Base-by-base conservation (phyloP, 495 filamentous ascomycete genomes). In the Penicillium cosmopolitanum region DNA sequence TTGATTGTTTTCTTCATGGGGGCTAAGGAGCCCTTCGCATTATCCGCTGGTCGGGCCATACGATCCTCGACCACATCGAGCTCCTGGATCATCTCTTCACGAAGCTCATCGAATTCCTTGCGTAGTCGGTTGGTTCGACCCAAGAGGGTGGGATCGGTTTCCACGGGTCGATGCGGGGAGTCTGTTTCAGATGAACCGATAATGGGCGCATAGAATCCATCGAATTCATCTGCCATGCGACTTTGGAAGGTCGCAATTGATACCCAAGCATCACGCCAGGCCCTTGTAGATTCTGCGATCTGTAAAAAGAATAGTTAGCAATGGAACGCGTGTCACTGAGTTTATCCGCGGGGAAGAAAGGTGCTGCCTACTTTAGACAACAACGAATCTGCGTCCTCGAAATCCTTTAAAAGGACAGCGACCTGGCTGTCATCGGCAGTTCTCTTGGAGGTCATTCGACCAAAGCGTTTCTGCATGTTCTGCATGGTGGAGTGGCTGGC, bases 1-100 rank as follows among this genome's bases (percentile, higher is more conserved):
- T 96, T 96, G 71, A 98, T 94, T 3, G 89, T 89, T 74, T 94
- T 97, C 67, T 92, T 89, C 69, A 96, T 80, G 0, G 91, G 89
- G 56, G 84, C 80, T 57, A 96, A 78, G 43, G 71, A 85, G 51
- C 89, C 85, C 66, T 87, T 89, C 3, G 90, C 91, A 51, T 89
- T 82, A 18, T 79, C 80, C 4, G 90, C 88, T 1, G 93, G 92
- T 60, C 80, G 80, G 40, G 96, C 81, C 55, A 97, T 84, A 52
- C 86, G 83, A 0, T 75, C 71, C 58, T 97, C 92, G 56, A 97
- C 87, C 51, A 83, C 78, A 56, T 73, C 75, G 54, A 97, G 77
- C 67, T 98, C 93, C 28, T 87, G 85, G 16, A 85, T 60, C 63
- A 98, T 71, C 56, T 97, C 94, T 1, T 75, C 78, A 65, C 86